Base-by-base conservation (phyloP, 192 early-diverging fungal species). In the Paraglomus brasilianum region DNA sequence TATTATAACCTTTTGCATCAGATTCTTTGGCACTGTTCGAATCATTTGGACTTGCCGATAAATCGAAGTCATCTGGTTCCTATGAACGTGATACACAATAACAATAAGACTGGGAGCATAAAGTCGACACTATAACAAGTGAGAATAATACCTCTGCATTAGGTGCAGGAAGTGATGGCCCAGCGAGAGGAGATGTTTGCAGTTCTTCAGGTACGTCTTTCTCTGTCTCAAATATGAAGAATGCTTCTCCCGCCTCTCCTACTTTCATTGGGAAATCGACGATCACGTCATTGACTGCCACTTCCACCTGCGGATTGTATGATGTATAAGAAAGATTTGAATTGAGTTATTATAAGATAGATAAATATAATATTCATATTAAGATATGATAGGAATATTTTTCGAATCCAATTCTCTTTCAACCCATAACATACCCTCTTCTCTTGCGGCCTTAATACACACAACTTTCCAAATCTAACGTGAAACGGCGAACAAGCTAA, bases 391-490 rank as follows among this genome's bases (percentile, higher is more conserved):
- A n/a, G n/a, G n/a, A n/a, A n/a, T n/a, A 38, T 38, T 21, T 55
- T 73, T 43, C 22, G 2, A 9, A 24, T n/a, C 10, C 11, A 15
- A n/a, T 17, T 11, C 11, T 22, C 5, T 11, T 1, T 6, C 40
- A 61, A n/a, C 22, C 1, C 7, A 75, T 21, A 36, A 56, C 36
- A 30, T 53, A 93, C 93, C 36, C 89, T 87, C 81, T 99, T 98
- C 70, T 99, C 95, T 45, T 89, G 90, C 5, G 95, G 95, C 44
- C 90, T 77, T 5, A 97, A 83, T 14, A 97, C 84, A 68, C 92
- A 91, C 45, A 99, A 79, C 74, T 99, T 99, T 30, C 96, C 96
- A 76, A 98, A 99, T 43, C 97, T 89, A 15, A 99, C 96, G 77
- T 99, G 97, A 77, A 97, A 99, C 5, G 97, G 97, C 39, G 94